These are phyloP conservation scores for Clarireedia paspali DNA, from an alignment of 2,329 filamentous ascomycete genomes.

Conservation along the genomic window DNA sequence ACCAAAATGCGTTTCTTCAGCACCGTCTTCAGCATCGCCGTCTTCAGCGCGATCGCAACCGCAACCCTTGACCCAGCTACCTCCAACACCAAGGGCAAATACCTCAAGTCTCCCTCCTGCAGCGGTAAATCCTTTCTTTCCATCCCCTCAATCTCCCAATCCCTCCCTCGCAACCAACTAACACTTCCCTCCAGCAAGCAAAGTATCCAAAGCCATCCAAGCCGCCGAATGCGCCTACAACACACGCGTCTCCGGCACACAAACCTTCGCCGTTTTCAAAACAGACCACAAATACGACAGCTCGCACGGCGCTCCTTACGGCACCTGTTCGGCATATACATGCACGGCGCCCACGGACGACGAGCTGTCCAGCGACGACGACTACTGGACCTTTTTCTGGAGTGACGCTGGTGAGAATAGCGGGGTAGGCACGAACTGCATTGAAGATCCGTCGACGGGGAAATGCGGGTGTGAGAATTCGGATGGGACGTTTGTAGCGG, in stretches of 20 bases:
- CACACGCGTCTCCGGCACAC: background rate
- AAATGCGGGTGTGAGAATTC: constrained; percentile 3
- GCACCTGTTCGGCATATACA: background rate
- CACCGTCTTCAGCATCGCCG: background rate
- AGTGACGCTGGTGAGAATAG: background rate
- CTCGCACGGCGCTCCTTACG: background rate
- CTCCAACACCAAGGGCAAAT: background rate
- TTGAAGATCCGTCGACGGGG: background rate
- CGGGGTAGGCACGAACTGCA: background rate
- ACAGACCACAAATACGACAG: background rate
- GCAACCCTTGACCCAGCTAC: background rate
- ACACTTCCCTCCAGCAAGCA: background rate
- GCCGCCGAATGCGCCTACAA: constrained; percentile 7
- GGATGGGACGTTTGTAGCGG: background rate
- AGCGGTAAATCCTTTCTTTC: background rate
- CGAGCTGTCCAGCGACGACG: background rate
- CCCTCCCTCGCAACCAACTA: background rate
- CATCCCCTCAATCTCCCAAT: too few species aligned
- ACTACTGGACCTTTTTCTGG: constrained; percentile 1
- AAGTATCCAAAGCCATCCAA: constrained; percentile 1
- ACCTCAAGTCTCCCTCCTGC: background rate
- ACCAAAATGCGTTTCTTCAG: constrained; percentile 1
- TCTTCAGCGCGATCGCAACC: background rate
- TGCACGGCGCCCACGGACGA: background rate
- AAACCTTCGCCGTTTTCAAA: constrained; percentile 7